Base-by-base conservation (phyloP, 2,329 filamentous ascomycete genomes). In the Epichloe scottii region DNA sequence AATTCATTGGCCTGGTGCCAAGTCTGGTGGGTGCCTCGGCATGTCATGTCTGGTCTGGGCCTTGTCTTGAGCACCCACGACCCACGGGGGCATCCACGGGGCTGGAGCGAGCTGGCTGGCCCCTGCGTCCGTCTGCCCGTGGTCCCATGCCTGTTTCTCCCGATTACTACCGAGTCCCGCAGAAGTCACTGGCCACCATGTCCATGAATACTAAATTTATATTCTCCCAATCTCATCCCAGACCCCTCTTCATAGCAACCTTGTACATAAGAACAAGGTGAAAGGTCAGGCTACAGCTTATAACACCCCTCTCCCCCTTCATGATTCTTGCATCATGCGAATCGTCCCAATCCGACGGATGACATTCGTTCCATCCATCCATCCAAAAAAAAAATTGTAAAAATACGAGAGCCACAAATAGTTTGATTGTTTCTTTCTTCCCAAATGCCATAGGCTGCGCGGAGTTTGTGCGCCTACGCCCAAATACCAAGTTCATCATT, bases 381-480 rank as follows among this genome's bases (percentile, higher is more conserved):
- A n/a, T n/a, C n/a, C n/a, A 42, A 34, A 49, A 35, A 49, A 40
- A 46, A 26, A 8, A n/a, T 6, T 15, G 21, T 23, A 26, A 4
- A 38, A 26, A 47, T 17, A 45, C 21, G 42, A 45, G 42, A 26
- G 46, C 34, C 46, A 45, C 21, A 45, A 44, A 21, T 12, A 45
- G 21, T 11, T 45, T 51, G 46, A 30, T 44, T 40, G 19, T 35
- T 43, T 42, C 47, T 26, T 8, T 30, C 40, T 45, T 45, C 33
- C 40, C 45, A 42, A 35, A 19, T 37, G 44, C 37, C 49, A 17
- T 47, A 37, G 30, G 38, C 38, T 37, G 50, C 39, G 46, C 50
- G 30, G 15, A 51, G 23, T 33, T 42, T 40, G 39, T 51, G 45
- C 40, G 50, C 50, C 46, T 40, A 40, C 45, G 50, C 46, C 50